Base-by-base conservation (phyloP, 192 early-diverging fungal species). In the Podila minutissima region DNA sequence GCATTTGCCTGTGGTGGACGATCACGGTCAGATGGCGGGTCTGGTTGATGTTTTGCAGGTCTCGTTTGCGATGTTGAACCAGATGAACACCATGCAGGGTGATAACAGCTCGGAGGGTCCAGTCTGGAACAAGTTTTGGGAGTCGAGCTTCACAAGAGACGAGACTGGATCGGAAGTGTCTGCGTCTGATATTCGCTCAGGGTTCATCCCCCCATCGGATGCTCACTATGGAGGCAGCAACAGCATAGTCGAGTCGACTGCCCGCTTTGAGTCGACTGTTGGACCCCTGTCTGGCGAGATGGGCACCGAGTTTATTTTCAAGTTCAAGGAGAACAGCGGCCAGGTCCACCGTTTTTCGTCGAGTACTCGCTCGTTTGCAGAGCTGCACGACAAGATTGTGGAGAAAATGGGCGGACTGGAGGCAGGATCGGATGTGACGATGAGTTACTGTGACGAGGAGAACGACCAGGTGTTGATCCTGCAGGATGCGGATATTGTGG, bases 381-480 rank as follows among this genome's bases (percentile, higher is more conserved):
- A 86, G 3, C 82, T 91, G 31, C 82, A 87, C 17, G 83, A 83
- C 51, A 88, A 87, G 71, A 87, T 92, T 67, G 59, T 86, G 31
- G 76, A 85, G 10, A 91, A 92, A 74, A 88, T 91, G 29, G 74
- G 88, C 35, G 79, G 60, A 29, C 2, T 83, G 17, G 69, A 77
- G 58, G 8, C 63, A 26, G 67, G 60, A 2, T 32, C 12, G 20
- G 83, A 78, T n/a, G 60, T 83, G 26, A 66, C 66, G 20, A 19
- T 83, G 50, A 83, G 83, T 46, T 98, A 97, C 61, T 83, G 93
- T 67, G 97, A 98, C 76, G 97, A 98, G 60, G 97, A 98, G 35
- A 92, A 91, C 49, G 97, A 98, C 78, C 69, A 87, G 63, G 92
- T 98, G 17, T 82, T 92, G 60, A 86, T 98, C 49, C 87, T 89